These are phyloP conservation scores for Halenospora varia DNA, from an alignment of 495 filamentous ascomycete species.

Conservation along the genomic window DNA sequence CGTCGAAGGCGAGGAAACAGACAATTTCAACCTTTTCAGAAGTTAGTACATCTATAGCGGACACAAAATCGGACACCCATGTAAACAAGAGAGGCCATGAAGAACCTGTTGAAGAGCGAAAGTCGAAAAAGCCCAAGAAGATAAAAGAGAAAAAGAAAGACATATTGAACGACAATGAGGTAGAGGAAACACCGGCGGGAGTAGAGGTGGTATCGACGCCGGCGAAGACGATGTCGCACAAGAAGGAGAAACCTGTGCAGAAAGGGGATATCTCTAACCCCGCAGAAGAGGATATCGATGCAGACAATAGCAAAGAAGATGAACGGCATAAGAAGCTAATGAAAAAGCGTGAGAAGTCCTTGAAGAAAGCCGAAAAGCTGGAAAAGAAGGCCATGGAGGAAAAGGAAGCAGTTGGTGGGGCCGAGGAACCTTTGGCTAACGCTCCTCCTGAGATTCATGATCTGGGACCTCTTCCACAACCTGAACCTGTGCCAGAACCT, in stretches of 20 bases:
- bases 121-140: constrained; percentile 12
- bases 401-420: constrained; percentile 21
- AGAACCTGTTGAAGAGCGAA: constrained; percentile 3
- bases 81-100: not conserved
- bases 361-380: constrained; percentile 29
- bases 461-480: constrained; percentile 75
- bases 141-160: not conserved
- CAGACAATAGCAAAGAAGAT: constrained; percentile 27
- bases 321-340: constrained; percentile 40
- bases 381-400: constrained; percentile 22
- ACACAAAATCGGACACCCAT: too few relatives aligned
- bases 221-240: too few relatives aligned
- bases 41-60: too few relatives aligned
- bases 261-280: not conserved
- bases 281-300: constrained; percentile 10
- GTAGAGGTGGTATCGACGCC: too few relatives aligned
- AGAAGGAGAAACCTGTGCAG: not conserved
- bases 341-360: constrained; percentile 44
- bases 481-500: constrained; percentile 52
- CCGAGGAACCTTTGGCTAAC: constrained; percentile 20
- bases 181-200: constrained; percentile 29
- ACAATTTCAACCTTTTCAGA: too few relatives aligned
- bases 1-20: too few relatives aligned
- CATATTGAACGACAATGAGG: not conserved
- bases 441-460: constrained; percentile 54